These are phyloP conservation scores for Suillus occidentalis DNA, from an alignment of 768 basidiomycete genomes.

Conservation along the genomic window DNA sequence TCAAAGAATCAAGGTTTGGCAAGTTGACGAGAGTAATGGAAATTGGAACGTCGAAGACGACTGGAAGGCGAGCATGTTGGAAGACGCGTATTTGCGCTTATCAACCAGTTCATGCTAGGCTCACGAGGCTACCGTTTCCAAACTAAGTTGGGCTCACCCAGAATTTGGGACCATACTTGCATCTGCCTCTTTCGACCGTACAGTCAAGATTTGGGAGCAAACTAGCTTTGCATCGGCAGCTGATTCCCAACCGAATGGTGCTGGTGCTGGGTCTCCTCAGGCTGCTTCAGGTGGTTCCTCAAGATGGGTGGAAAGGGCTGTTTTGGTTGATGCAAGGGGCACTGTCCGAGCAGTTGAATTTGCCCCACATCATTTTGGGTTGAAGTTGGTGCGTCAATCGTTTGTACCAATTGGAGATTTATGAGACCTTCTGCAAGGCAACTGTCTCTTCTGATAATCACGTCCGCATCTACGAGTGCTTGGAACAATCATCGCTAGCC, in stretches of 20 bases:
- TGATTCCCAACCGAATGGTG: conserved; percentile 26
- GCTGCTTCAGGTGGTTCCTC: conserved; percentile 31
- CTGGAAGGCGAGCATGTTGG: conserved; percentile 69
- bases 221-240: conserved; percentile 32
- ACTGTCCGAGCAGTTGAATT: conserved; percentile 88
- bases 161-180: conserved; percentile 88
- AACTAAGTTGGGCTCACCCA: conserved; percentile 88
- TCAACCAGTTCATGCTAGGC: conserved; percentile 53
- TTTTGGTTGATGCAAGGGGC: conserved; percentile 81
- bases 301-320: conserved; percentile 73
- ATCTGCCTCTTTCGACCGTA: conserved; percentile 86
- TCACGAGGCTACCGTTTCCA: conserved; percentile 89
- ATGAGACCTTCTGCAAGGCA: conserved; percentile 50
- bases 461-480: conserved; percentile 87
- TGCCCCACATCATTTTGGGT: conserved; percentile 80
- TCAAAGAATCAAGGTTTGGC: conserved; percentile 83
- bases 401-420: not conserved
- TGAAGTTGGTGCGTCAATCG: conserved; percentile 68
- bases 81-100: conserved; percentile 5
- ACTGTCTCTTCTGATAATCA: conserved; percentile 85
- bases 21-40: conserved; percentile 67
- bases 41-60: conserved; percentile 82
- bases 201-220: conserved; percentile 92
- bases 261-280: conserved; percentile 14
- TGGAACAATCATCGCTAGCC: conserved; percentile 69